These are phyloP conservation scores for Ustilaginoidea virens DNA, from an alignment of 2,329 filamentous ascomycete species.

Conservation along the genomic window DNA sequence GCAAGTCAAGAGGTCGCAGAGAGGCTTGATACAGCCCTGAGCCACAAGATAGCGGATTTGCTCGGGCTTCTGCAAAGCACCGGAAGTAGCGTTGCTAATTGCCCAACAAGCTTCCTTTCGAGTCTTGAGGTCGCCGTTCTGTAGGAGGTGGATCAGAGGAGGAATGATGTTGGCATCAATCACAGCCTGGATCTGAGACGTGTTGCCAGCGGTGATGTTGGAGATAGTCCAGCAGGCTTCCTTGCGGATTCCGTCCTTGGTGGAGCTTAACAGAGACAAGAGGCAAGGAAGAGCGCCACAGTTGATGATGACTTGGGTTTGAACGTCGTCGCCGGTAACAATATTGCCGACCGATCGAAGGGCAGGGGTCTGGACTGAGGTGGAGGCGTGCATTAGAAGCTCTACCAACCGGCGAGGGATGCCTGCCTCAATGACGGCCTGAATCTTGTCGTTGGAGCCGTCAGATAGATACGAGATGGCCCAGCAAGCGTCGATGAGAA, in stretches of 20 bases:
- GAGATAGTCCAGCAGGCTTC: conserved; percentile 99
- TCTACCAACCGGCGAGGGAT: conserved; percentile 94
- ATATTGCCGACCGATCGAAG: conserved; percentile 97
- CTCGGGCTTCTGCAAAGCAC: conserved; percentile 94
- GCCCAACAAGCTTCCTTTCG: conserved; percentile 99
- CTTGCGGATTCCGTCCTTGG: conserved; percentile 97
- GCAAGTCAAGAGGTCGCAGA: conserved; percentile 88
- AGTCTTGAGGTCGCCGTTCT: conserved; percentile 96
- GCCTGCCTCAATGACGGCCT: conserved; percentile 95
- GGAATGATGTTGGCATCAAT: conserved; percentile 96
- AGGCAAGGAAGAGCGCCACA: conserved; percentile 84
- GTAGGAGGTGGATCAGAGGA: conserved; percentile 86
- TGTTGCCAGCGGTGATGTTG: conserved; percentile 97
- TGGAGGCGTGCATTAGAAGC: conserved; percentile 94
- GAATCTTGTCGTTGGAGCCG: conserved; percentile 97
- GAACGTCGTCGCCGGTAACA: conserved; percentile 93
- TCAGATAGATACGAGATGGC: conserved; percentile 97
- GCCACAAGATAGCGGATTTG: conserved; percentile 92
- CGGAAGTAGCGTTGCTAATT: conserved; percentile 95
- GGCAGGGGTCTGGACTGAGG: conserved; percentile 93
- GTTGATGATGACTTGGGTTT: conserved; percentile 99
- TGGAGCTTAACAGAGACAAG: conserved; percentile 86
- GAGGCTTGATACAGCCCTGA: conserved; percentile 90
- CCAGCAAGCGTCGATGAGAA: conserved; percentile 98
- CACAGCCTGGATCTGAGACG: conserved; percentile 90